Evolutionary conservation across 1,139 yeast genomes (phyloP), one percentile per base, ranked within the genome.

Genomic region (Kodamaea sp.): DNA sequence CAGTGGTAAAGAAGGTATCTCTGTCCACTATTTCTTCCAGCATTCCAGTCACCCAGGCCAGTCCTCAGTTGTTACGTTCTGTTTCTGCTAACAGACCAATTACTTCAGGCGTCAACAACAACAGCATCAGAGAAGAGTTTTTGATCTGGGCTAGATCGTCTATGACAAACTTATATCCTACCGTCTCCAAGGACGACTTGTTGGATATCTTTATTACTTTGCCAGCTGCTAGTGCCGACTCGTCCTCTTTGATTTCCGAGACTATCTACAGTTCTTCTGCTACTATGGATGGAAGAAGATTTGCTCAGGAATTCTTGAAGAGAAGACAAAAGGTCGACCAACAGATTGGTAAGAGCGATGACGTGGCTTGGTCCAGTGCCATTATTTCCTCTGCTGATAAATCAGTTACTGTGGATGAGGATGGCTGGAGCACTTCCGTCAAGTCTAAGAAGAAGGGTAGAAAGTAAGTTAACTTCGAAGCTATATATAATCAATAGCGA

Each of bases 221-320:
- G 44, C 97, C 97, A 24, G 63, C 78, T 12, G 58, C 55, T 25
- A 78, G 79, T 29, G 50, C 70, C 5, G 96, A 89, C 48, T 80
- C 95, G 1, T 70, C 75, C 31, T 95, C 83, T 56, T 86, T 92
- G 55, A 89, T 92, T 54, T 83, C 96, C 3, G 98, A 92, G 57
- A 87, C 97, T 10, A 81, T 92, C 42, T 90, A 89, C 62, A 80
- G 94, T 31, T 86, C 92, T 46, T 86, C 96, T 19, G 78, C 94
- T 2, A 84, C 94, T 2, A 82, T 92, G 87, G 97, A 92, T 57
- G 98, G 97, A 15, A 80, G 96, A 56, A 75, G 96, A 44, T 92
- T 90, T 67, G 95, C 97, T 1, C 79, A 76, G 39, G 98, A 92
- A 54, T 92, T 92, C 57, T 68, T 84, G 57, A 85, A 83, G 63